These are phyloP conservation scores for Inonotus obliquus DNA, from an alignment of 1,284 basidiomycete species.

Conservation along the genomic window DNA sequence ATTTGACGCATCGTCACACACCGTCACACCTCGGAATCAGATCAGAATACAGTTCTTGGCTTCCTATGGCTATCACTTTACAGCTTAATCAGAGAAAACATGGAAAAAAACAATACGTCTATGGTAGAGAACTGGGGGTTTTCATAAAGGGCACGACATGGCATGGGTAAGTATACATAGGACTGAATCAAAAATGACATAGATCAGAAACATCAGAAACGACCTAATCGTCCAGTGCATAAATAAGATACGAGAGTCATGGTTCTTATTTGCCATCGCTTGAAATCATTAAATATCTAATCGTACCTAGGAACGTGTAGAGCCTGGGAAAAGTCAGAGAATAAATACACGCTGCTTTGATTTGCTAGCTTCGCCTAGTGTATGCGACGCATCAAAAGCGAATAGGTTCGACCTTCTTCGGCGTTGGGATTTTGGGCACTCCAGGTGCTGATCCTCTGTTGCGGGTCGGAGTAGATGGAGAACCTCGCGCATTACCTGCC, in stretches of 20 bases:
- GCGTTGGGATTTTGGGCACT: slow-evolving; percentile 27
- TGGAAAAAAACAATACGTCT: not conserved
- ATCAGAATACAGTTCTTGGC: not conserved
- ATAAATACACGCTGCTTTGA: not conserved
- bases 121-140: not conserved
- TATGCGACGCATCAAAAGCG: slow-evolving; percentile 22
- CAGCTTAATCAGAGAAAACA: not conserved
- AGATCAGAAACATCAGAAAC: not conserved
- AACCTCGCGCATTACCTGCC: not conserved
- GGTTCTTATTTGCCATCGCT: not conserved
- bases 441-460: slow-evolving; percentile 7
- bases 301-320: not conserved
- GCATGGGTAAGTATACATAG: not conserved
- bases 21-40: too few species aligned
- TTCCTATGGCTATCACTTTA: not conserved
- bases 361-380: not conserved
- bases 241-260: not conserved
- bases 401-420: slow-evolving; percentile 31
- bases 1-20: too few species aligned
- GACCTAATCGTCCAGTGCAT: slow-evolving; percentile 3
- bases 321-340: not conserved
- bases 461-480: slow-evolving; percentile 12
- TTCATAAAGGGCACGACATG: not conserved
- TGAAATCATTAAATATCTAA: not conserved
- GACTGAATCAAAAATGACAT: not conserved